Percentiles rank a stretch among this genome's conserved stretches.
Evolutionary conservation across 495 filamentous ascomycete species (phyloP).

Genomic region (Glarea lozoyensis): DNA sequence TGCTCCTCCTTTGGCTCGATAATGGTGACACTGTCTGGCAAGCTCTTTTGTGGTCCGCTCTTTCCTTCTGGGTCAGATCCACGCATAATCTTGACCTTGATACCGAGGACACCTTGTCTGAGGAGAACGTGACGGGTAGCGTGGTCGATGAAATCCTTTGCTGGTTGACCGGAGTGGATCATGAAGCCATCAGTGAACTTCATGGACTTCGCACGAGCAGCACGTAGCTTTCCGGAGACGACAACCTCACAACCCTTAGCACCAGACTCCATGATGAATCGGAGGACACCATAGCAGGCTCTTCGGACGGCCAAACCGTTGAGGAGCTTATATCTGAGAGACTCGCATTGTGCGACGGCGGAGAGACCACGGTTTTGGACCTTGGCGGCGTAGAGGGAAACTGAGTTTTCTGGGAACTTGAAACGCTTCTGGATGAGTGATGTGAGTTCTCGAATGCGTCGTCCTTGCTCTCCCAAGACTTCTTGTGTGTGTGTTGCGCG

Average conservation of each 20-base stretch:
- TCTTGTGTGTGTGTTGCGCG: slow-evolving; percentile 99
- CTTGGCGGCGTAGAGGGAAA: slow-evolving; percentile 99
- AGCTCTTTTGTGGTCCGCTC: slow-evolving; percentile 88
- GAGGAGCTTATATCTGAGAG: slow-evolving; percentile 97
- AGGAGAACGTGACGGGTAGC: slow-evolving; percentile 98
- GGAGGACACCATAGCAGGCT: slow-evolving; percentile 98
- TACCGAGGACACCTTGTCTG: slow-evolving; percentile 97
- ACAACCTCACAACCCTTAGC: slow-evolving; percentile 99
- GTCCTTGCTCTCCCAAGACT: slow-evolving; percentile 98
- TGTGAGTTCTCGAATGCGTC: slow-evolving; percentile 98
- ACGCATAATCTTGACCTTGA: slow-evolving; percentile 99
- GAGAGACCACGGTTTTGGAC: slow-evolving; percentile 99
- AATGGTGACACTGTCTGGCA: slow-evolving; percentile 96
- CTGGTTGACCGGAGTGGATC: slow-evolving; percentile 99
- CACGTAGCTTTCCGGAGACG: slow-evolving; percentile 95
- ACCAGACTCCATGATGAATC: slow-evolving; percentile 99
- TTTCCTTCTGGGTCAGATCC: slow-evolving; percentile 99
- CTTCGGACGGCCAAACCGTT: slow-evolving; percentile 96
- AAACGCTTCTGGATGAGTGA: slow-evolving; percentile 99
- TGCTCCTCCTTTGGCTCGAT: slow-evolving; percentile 99
- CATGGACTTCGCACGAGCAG: slow-evolving; percentile 99
- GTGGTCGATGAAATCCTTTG: slow-evolving; percentile 98
- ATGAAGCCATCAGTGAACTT: slow-evolving; percentile 99
- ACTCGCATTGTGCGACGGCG: slow-evolving; percentile 99
- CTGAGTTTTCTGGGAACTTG: slow-evolving; percentile 99